Evolutionary conservation across 2,329 filamentous ascomycete genomes (phyloP).

Genomic region (Venturia pyrina): DNA sequence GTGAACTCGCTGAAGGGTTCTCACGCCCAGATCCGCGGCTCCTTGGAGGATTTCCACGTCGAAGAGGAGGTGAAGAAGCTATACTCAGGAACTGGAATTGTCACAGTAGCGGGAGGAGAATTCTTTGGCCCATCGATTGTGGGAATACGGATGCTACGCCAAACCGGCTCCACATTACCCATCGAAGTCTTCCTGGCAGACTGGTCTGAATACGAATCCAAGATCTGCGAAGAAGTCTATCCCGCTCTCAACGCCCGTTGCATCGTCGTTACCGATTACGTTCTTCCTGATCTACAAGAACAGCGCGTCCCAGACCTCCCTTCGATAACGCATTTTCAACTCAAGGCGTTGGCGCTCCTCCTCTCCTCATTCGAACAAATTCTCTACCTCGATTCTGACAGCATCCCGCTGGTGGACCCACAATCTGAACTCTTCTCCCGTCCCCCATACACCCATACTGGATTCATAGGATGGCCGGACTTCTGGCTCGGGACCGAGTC

Average conservation of each 20-base stretch:
- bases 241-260: constrained; percentile 33
- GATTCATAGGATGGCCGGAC: constrained; percentile 39
- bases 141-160: constrained; percentile 35
- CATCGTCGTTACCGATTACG: constrained; percentile 34
- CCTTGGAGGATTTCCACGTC: constrained; percentile 8
- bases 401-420: constrained; percentile 34
- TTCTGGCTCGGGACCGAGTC: constrained; percentile 34
- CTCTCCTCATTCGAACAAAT: constrained; percentile 41
- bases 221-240: constrained; percentile 34
- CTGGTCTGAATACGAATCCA: constrained; percentile 30
- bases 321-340: constrained; percentile 34
- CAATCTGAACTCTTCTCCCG: constrained; percentile 26
- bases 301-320: constrained; percentile 13
- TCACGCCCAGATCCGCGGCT: not conserved
- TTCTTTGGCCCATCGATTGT: constrained; percentile 35
- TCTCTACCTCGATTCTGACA: constrained; percentile 40
- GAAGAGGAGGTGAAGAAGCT: constrained; percentile 6
- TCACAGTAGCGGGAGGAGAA: constrained; percentile 30
- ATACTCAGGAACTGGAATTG: constrained; percentile 22
- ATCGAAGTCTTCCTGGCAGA: constrained; percentile 37
- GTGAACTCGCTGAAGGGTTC: not conserved
- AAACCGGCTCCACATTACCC: constrained; percentile 32
- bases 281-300: constrained; percentile 17
- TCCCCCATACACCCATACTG: constrained; percentile 31
- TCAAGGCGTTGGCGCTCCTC: constrained; percentile 39